phyloP scores from a whole-genome alignment of 306 rosid genomes.

The Sphenostylis stenocarpa region DNA sequence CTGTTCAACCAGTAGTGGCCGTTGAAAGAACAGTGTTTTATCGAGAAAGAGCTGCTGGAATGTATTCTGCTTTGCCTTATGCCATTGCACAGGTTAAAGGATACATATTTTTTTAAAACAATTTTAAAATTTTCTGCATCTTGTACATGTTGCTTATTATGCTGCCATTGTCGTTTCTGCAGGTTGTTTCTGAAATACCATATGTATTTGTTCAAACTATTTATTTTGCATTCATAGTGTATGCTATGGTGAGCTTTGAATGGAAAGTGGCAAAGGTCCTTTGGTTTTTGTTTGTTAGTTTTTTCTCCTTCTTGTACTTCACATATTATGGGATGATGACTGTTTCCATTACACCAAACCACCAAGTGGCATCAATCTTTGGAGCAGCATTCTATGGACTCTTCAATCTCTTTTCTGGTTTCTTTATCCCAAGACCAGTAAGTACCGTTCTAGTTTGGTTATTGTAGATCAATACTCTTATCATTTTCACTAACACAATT shows the following conservation, averaged over 20 bases:
- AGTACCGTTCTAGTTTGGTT: slow-evolving; percentile 31
- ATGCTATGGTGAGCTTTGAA: slow-evolving; percentile 77
- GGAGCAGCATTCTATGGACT: slow-evolving; percentile 83
- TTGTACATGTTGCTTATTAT: background rate
- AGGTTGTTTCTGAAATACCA: slow-evolving; percentile 84
- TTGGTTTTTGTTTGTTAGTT: slow-evolving; percentile 84
- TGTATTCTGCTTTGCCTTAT: slow-evolving; percentile 90
- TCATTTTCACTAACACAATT: slow-evolving; percentile 16
- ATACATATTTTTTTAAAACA: background rate
- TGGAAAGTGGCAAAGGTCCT: slow-evolving; percentile 75
- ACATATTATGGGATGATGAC: slow-evolving; percentile 99
- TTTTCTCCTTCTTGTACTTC: slow-evolving; percentile 91
- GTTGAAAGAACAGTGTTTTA: slow-evolving; percentile 85
- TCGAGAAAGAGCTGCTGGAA: slow-evolving; percentile 90
- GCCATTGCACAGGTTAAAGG: slow-evolving; percentile 76
- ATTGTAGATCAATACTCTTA: background rate
- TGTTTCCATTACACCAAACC: slow-evolving; percentile 90
- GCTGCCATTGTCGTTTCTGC: slow-evolving; percentile 28
- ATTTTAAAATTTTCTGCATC: background rate
- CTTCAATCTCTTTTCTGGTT: slow-evolving; percentile 95
- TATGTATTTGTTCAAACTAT: slow-evolving; percentile 62
- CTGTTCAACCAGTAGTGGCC: slow-evolving; percentile 83
- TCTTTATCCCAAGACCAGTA: slow-evolving; percentile 88
- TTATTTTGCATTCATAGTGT: slow-evolving; percentile 66
- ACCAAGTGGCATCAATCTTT: slow-evolving; percentile 82